phyloP scores from a whole-genome alignment of 2,329 filamentous ascomycete genomes.

The Thyridium curvatum region DNA sequence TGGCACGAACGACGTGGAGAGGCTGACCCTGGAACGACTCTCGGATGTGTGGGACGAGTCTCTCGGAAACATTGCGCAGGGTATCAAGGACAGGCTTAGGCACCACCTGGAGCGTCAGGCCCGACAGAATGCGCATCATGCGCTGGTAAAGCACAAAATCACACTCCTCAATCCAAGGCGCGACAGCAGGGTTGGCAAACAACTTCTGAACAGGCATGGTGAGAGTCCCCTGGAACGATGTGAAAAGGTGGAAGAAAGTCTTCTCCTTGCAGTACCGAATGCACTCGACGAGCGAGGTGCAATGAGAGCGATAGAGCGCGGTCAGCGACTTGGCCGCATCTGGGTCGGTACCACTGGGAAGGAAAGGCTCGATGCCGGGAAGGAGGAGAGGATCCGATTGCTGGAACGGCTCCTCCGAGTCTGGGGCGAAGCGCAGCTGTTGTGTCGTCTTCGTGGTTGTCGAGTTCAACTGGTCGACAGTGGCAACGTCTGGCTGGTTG shows the following conservation, averaged over 20 bases:
- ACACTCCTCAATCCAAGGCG: conserved; percentile 90
- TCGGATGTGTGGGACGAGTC: conserved; percentile 73
- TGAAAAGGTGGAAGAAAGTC: conserved; percentile 91
- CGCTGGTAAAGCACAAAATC: conserved; percentile 95
- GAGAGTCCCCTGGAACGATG: conserved; percentile 90
- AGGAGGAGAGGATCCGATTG: conserved; percentile 69
- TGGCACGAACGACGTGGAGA: conserved; percentile 76
- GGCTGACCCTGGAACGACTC: conserved; percentile 83
- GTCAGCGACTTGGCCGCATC: conserved; percentile 82
- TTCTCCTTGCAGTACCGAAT: conserved; percentile 96
- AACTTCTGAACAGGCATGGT: conserved; percentile 96
- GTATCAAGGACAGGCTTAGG: conserved; percentile 84
- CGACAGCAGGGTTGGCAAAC: conserved; percentile 72
- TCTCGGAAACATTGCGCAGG: conserved; percentile 78
- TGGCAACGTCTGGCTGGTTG: conserved; percentile 49
- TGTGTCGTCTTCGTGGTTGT: conserved; percentile 53
- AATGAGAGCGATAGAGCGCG: conserved; percentile 88
- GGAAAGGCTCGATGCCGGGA: conserved; percentile 79
- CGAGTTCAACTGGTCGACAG: conserved; percentile 52
- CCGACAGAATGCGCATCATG: conserved; percentile 87
- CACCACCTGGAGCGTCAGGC: conserved; percentile 85
- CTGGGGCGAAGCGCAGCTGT: conserved; percentile 54
- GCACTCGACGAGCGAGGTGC: conserved; percentile 90
- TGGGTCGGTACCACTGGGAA: conserved; percentile 74
- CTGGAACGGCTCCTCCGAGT: conserved; percentile 47